These are phyloP conservation scores for Eragrostis curvula DNA, from an alignment of 176 grass and related monocot species.

Conservation along the genomic window DNA sequence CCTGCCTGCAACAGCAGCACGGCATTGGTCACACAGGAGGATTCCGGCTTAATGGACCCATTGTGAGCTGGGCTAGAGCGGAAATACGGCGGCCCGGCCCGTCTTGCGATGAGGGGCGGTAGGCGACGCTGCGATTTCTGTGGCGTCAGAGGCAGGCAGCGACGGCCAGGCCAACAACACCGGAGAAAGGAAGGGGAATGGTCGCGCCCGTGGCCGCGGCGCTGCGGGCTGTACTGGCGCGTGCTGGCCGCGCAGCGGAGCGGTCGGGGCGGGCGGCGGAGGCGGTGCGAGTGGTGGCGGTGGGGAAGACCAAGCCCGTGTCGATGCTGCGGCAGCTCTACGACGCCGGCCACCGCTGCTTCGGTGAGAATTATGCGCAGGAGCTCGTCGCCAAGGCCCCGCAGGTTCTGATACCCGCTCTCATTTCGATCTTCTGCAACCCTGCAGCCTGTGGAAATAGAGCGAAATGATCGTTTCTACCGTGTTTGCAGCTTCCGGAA, in stretches of 20 bases:
- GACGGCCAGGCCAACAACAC: not conserved
- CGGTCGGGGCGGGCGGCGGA: conserved; percentile 63
- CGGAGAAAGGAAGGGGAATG: conserved; percentile 26
- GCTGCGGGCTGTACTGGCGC: conserved; percentile 55
- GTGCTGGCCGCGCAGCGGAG: conserved; percentile 61
- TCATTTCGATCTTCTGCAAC: not conserved
- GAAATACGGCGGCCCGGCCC: not conserved
- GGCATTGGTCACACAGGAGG: too few relatives aligned
- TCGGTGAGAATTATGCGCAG: conserved; percentile 95
- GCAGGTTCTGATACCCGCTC: conserved; percentile 43
- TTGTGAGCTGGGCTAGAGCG: not conserved
- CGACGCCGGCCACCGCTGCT: conserved; percentile 83
- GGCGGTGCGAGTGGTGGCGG: conserved; percentile 74
- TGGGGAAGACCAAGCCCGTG: conserved; percentile 85
- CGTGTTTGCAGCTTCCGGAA: conserved; percentile 65
- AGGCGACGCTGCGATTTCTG: not conserved
- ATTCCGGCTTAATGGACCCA: too few relatives aligned
- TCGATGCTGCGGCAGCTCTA: conserved; percentile 74
- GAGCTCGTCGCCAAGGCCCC: conserved; percentile 77
- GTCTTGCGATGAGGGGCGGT: not conserved
- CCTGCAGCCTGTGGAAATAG: not conserved
- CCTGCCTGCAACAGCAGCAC: not conserved
- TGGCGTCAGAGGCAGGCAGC: not conserved
- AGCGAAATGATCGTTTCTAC: not conserved
- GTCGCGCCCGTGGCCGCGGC: conserved; percentile 60